Conservation (phyloP, 2,329 filamentous ascomycete species). For the Aureobasidium sp. region DNA sequence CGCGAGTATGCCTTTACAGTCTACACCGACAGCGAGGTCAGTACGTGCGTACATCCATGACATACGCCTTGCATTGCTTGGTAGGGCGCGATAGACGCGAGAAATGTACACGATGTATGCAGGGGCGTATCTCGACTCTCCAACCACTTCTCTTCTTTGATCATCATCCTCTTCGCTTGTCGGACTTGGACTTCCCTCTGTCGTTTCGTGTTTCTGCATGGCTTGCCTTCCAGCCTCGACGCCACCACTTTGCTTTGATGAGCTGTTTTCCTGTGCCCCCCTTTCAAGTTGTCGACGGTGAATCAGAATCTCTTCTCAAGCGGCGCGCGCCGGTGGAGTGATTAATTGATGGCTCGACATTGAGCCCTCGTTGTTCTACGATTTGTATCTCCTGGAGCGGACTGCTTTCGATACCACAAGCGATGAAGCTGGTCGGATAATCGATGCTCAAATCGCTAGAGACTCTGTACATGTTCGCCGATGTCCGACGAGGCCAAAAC, state of each 20-base stretch:
- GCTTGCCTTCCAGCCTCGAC: not conserved
- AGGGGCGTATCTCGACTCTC: not conserved
- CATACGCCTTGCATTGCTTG: not conserved
- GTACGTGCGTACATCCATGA: not conserved
- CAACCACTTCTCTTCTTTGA: not conserved
- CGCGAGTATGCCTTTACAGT: not conserved
- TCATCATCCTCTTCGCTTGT: conserved; percentile 1
- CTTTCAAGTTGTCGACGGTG: not conserved
- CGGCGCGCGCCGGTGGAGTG: not conserved
- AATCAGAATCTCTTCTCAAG: not conserved
- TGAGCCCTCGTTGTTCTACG: no score
- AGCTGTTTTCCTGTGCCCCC: not conserved
- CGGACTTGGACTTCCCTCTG: not conserved
- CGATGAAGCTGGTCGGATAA: no score
- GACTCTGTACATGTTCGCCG: not conserved
- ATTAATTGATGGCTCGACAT: no score
- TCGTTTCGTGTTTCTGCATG: not conserved
- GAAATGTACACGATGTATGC: not conserved
- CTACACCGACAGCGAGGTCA: not conserved
- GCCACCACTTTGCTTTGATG: not conserved
- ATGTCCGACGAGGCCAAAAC: not conserved
- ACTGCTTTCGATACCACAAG: no score
- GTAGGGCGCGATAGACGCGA: not conserved
- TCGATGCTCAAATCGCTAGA: no score
- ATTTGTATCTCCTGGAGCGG: no score